A percentile compares a stretch with the other conserved stretches of the same genome.
These are phyloP conservation scores for Tuber calosporum DNA, from an alignment of 495 filamentous ascomycete species.

Conservation along the genomic window DNA sequence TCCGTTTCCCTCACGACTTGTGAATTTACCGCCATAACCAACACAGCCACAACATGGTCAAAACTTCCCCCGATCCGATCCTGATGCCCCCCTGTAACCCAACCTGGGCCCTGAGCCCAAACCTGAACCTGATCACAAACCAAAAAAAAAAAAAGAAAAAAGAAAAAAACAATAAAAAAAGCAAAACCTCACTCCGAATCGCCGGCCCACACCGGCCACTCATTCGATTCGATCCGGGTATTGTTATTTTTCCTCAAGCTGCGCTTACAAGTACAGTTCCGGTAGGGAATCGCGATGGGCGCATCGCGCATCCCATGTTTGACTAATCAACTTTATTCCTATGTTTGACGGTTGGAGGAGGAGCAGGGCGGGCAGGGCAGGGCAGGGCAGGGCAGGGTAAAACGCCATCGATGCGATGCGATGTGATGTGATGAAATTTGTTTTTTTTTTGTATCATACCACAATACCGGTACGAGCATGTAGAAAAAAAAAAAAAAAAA, in stretches of 20 bases:
- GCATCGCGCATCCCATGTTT: constrained; percentile 2
- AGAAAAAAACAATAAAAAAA: too few species aligned
- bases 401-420: constrained; percentile 1
- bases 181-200: not conserved
- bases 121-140: not conserved
- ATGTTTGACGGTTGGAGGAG: constrained; percentile 2
- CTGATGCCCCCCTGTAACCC: not conserved
- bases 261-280: not conserved
- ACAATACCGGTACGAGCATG: too few species aligned
- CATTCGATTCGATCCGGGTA: constrained; percentile 4
- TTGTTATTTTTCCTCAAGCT: not conserved
- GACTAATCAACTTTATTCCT: too few species aligned
- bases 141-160: not conserved
- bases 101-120: not conserved
- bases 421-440: not conserved
- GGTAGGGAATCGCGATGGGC: not conserved
- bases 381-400: not conserved
- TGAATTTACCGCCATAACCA: not conserved
- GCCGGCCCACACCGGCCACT: not conserved
- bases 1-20: too few species aligned
- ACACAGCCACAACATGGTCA: not conserved
- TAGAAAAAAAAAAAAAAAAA: not conserved
- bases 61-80: not conserved
- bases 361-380: not conserved
- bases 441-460: not conserved